phyloP scores from a whole-genome alignment of 1,139 yeast genomes.

The Geotrichum cucujoidarum region DNA sequence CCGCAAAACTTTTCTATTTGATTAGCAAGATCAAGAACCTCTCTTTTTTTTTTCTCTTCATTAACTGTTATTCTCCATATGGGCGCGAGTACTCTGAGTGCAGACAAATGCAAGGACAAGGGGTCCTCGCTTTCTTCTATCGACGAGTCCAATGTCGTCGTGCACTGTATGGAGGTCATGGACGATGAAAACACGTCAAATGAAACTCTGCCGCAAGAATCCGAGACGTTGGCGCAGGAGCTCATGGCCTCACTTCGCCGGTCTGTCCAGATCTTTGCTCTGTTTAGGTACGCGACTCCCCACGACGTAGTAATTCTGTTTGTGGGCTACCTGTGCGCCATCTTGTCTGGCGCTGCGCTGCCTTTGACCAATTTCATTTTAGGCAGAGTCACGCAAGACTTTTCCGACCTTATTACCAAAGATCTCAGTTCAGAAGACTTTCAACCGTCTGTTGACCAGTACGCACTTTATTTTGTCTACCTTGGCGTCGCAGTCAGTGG shows the following conservation, averaged over 20 bases:
- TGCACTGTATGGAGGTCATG: slow-evolving; percentile 13
- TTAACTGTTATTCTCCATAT: neutral
- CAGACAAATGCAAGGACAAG: neutral
- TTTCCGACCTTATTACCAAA: slow-evolving; percentile 34
- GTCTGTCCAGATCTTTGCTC: slow-evolving; percentile 31
- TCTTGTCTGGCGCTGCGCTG: slow-evolving; percentile 39
- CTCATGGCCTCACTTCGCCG: slow-evolving; percentile 3
- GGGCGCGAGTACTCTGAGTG: neutral
- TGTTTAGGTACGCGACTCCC: slow-evolving; percentile 37
- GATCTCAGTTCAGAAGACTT: slow-evolving; percentile 31
- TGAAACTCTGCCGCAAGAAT: neutral
- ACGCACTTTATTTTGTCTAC: slow-evolving; percentile 38
- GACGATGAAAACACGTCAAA: neutral
- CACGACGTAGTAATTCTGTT: slow-evolving; percentile 30
- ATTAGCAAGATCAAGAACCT: neutral
- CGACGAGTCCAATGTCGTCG: slow-evolving; percentile 5
- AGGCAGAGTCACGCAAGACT: slow-evolving; percentile 39
- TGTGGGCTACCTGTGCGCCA: slow-evolving; percentile 34
- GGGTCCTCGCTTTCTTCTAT: neutral
- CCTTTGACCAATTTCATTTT: slow-evolving; percentile 41
- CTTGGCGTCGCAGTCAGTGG: slow-evolving; percentile 39
- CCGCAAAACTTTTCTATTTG: neutral
- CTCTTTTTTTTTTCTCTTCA: neutral
- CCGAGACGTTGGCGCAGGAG: too few relatives aligned
- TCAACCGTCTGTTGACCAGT: slow-evolving; percentile 33